Percentiles rank a stretch among this genome's conserved stretches.
These are phyloP conservation scores for Verticillium nonalfalfae DNA, from an alignment of 2,329 filamentous ascomycete species.

Conservation along the genomic window DNA sequence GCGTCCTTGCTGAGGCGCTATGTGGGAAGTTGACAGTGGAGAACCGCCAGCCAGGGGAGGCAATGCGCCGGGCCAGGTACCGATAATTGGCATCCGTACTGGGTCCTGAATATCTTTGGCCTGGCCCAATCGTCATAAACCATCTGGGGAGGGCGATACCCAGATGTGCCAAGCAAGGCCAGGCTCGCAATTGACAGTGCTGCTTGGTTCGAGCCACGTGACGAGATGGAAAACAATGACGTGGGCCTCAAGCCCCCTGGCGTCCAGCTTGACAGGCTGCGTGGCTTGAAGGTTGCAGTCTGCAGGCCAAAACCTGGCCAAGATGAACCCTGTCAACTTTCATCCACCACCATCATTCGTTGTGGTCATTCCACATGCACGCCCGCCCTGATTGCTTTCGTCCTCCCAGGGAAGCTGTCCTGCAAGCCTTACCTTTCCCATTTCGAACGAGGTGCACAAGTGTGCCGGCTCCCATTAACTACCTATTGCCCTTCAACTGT, in stretches of 20 bases:
- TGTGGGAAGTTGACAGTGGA: too few relatives aligned
- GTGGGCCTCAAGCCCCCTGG: not conserved
- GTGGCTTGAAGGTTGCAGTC: not conserved
- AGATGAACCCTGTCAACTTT: not conserved
- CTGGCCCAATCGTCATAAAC: too few relatives aligned
- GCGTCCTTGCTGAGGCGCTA: too few relatives aligned
- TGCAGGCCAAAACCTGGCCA: not conserved
- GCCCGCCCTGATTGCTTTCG: not conserved
- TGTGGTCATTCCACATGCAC: not conserved
- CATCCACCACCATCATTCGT: not conserved
- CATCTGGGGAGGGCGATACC: too few relatives aligned
- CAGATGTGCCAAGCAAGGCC: too few relatives aligned
- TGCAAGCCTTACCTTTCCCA: not conserved
- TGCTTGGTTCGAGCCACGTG: not conserved
- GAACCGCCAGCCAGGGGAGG: too few relatives aligned
- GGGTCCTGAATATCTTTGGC: too few relatives aligned
- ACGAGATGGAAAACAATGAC: conserved; percentile 3
- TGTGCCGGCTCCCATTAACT: not conserved
- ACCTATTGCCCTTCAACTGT: not conserved
- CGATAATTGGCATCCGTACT: too few relatives aligned
- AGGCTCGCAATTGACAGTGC: too few relatives aligned
- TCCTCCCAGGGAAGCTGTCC: not conserved
- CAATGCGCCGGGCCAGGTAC: too few relatives aligned
- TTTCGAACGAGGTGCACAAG: not conserved
- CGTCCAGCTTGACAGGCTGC: not conserved